phyloP scores from a whole-genome alignment of 2,329 filamentous ascomycete species.

The Hansfordia pulvinata region DNA sequence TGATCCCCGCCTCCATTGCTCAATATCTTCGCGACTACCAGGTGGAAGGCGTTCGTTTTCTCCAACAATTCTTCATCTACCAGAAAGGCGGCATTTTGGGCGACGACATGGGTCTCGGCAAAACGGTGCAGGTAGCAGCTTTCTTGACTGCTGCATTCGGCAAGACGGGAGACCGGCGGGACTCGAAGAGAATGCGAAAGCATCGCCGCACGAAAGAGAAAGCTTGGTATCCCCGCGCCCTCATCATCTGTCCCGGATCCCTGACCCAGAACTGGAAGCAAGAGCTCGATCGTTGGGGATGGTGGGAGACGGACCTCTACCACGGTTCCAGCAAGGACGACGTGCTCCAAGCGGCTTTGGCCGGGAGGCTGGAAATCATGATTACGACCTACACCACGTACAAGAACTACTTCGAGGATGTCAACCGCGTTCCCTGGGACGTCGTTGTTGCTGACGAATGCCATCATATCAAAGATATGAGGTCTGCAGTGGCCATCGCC shows the following conservation, averaged over 20 bases:
- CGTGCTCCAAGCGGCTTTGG: slow-evolving; percentile 56
- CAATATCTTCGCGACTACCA: slow-evolving; percentile 91
- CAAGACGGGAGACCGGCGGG: slow-evolving; percentile 81
- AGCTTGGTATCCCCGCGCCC: slow-evolving; percentile 68
- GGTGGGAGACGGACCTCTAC: slow-evolving; percentile 80
- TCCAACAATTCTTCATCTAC: slow-evolving; percentile 81
- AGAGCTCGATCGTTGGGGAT: slow-evolving; percentile 83
- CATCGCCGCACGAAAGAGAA: slow-evolving; percentile 46
- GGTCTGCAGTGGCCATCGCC: slow-evolving; percentile 64
- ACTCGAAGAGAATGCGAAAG: slow-evolving; percentile 78
- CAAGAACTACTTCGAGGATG: slow-evolving; percentile 53
- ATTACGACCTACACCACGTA: slow-evolving; percentile 93
- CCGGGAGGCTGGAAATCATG: slow-evolving; percentile 75
- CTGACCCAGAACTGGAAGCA: slow-evolving; percentile 85
- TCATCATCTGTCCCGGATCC: slow-evolving; percentile 82
- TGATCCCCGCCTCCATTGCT: slow-evolving; percentile 79
- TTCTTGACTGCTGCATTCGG: slow-evolving; percentile 88
- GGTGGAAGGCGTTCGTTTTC: slow-evolving; percentile 67
- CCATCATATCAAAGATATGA: slow-evolving; percentile 72
- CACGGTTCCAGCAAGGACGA: slow-evolving; percentile 60
- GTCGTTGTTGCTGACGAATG: slow-evolving; percentile 91
- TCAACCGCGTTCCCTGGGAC: slow-evolving; percentile 88
- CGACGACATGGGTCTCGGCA: slow-evolving; percentile 95
- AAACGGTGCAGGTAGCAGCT: slow-evolving; percentile 90
- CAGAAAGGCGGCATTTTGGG: slow-evolving; percentile 84